Evolutionary conservation across 441 rosid species (phyloP).

Genomic region (Francoa sonchifolia): DNA sequence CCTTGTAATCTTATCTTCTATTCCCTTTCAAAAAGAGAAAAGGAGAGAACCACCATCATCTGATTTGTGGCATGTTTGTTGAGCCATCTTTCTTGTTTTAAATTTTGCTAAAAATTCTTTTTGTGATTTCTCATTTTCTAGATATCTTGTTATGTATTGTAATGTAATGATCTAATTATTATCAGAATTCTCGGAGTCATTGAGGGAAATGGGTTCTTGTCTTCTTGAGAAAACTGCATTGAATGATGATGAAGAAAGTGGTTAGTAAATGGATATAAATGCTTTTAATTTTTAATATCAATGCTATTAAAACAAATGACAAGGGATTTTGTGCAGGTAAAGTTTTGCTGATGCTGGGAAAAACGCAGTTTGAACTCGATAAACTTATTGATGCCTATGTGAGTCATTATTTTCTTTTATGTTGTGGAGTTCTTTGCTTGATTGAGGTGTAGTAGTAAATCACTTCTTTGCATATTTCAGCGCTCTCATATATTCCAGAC

Average conservation of each 20-base stretch:
- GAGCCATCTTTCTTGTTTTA: no score
- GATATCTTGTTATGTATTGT: conserved; percentile 6
- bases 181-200: conserved; percentile 65
- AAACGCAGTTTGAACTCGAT: conserved; percentile 54
- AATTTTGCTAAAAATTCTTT: not conserved
- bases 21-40: not conserved
- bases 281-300: no score
- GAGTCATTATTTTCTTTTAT: conserved; percentile 17
- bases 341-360: conserved; percentile 67
- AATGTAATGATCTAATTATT: conserved; percentile 13
- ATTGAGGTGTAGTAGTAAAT: conserved; percentile 7
- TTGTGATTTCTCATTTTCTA: not conserved
- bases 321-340: conserved; percentile 31
- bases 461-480: conserved; percentile 24
- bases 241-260: conserved; percentile 67
- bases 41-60: no score
- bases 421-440: conserved; percentile 6
- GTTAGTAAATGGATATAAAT: conserved; percentile 38
- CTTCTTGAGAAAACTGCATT: conserved; percentile 55
- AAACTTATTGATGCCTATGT: conserved; percentile 58
- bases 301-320: no score
- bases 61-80: no score
- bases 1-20: not conserved
- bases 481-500: conserved; percentile 55
- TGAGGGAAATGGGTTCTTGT: conserved; percentile 56